Evolutionary conservation across 2,329 filamentous ascomycete species (phyloP).

Genomic region (Aspergillus aculeatus): DNA sequence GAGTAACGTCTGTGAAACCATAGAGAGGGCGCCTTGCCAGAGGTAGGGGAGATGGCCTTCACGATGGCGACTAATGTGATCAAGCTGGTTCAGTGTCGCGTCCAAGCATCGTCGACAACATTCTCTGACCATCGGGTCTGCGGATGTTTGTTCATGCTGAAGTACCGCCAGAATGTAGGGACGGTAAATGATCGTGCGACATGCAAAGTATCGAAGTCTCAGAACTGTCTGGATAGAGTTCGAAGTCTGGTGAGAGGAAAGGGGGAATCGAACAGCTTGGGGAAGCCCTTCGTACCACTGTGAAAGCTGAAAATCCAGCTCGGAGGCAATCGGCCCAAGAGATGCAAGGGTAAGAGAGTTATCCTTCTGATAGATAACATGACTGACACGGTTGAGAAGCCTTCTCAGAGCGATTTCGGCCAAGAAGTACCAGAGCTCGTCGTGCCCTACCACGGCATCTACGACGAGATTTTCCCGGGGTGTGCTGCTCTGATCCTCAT

Average conservation of each 20-base stretch:
- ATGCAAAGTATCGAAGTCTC: conserved; percentile 77
- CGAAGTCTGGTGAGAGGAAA: conserved; percentile 63
- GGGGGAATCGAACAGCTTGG: conserved; percentile 72
- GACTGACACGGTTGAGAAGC: conserved; percentile 74
- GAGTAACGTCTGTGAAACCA: conserved; percentile 76
- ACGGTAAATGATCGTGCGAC: conserved; percentile 80
- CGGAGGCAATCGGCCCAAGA: conserved; percentile 73
- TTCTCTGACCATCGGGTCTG: conserved; percentile 71
- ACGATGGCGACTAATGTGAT: conserved; percentile 75
- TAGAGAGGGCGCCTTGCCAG: conserved; percentile 79
- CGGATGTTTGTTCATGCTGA: conserved; percentile 70
- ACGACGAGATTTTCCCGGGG: conserved; percentile 29
- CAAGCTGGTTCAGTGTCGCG: conserved; percentile 74
- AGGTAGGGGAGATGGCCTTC: conserved; percentile 82
- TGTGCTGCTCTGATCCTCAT: background rate
- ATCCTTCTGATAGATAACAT: conserved; percentile 75
- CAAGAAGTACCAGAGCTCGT: conserved; percentile 83
- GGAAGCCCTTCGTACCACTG: conserved; percentile 84
- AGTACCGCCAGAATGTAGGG: conserved; percentile 79
- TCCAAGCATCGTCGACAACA: conserved; percentile 80
- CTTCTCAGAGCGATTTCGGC: conserved; percentile 77
- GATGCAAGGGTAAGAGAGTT: conserved; percentile 69
- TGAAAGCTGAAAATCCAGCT: conserved; percentile 77
- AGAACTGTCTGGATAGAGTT: conserved; percentile 78
- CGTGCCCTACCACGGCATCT: conserved; percentile 61